These are phyloP conservation scores for Torrubiella hemipterigena DNA, from an alignment of 2,329 filamentous ascomycete species.

Conservation along the genomic window DNA sequence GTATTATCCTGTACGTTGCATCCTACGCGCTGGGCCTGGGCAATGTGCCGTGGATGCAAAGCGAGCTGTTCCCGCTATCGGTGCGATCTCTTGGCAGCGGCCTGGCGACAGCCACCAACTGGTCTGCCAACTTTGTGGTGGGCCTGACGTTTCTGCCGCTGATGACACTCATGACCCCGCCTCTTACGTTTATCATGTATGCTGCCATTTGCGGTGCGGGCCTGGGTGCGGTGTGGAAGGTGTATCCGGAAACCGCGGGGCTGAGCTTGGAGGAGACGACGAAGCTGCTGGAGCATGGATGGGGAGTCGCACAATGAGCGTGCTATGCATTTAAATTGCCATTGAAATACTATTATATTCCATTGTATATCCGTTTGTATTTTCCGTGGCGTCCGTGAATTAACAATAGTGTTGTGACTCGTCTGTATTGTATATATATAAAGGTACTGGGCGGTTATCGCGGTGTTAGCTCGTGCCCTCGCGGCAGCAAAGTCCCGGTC, in stretches of 20 bases:
- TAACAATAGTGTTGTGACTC: too few relatives aligned
- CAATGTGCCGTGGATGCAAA: conserved; percentile 94
- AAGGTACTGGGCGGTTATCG: too few relatives aligned
- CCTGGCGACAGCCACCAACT: conserved; percentile 69
- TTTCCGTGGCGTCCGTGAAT: too few relatives aligned
- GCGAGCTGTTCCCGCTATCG: conserved; percentile 72
- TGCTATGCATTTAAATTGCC: background rate
- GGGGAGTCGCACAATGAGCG: conserved; percentile 47
- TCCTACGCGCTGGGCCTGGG: conserved; percentile 80
- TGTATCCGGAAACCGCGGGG: conserved; percentile 82
- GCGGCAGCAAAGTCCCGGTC: too few relatives aligned
- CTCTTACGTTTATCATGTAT: conserved; percentile 75
- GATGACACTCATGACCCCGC: conserved; percentile 63
- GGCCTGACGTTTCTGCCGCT: conserved; percentile 81
- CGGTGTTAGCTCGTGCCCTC: too few relatives aligned
- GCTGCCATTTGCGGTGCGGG: conserved; percentile 56
- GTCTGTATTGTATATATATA: too few relatives aligned
- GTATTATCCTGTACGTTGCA: conserved; percentile 74
- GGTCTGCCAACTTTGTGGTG: conserved; percentile 76
- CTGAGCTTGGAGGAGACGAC: conserved; percentile 72
- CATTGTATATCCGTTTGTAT: too few relatives aligned
- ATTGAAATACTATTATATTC: conserved; percentile 1
- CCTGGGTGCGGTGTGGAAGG: conserved; percentile 55
- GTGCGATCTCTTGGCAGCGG: conserved; percentile 64
- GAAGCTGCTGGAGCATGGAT: conserved; percentile 56